These are phyloP conservation scores for Apiospora arundinis DNA, from an alignment of 2,329 filamentous ascomycete species.

Conservation along the genomic window DNA sequence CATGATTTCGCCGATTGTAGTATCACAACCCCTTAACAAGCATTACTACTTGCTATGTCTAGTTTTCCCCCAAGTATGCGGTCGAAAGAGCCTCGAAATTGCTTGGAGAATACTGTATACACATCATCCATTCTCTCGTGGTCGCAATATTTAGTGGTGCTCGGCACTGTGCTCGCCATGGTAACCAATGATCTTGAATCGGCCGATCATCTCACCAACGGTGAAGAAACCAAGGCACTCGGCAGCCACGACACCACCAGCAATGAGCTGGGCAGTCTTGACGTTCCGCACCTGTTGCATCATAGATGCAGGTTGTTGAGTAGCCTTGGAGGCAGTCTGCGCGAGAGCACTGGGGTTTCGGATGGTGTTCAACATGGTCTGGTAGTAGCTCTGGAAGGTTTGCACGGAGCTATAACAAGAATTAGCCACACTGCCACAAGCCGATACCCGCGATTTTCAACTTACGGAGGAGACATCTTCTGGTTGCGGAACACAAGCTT, in stretches of 20 bases:
- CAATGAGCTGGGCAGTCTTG: slow-evolving; percentile 71
- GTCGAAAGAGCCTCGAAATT: not conserved
- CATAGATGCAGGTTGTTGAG: slow-evolving; percentile 48
- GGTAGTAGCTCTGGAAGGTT: slow-evolving; percentile 87
- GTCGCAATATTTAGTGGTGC: slow-evolving; percentile 58
- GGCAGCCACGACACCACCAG: slow-evolving; percentile 79
- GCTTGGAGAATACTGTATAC: slow-evolving; percentile 3
- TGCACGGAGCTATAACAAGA: slow-evolving; percentile 65
- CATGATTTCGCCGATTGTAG: not conserved
- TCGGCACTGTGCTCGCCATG: slow-evolving; percentile 68
- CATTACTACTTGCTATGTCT: slow-evolving; percentile 19
- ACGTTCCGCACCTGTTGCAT: slow-evolving; percentile 67
- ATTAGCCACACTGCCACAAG: not conserved
- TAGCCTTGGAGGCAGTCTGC: slow-evolving; percentile 52
- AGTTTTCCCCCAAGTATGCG: slow-evolving; percentile 12
- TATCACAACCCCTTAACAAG: slow-evolving; percentile 18
- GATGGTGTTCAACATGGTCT: slow-evolving; percentile 73
- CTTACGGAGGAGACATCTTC: slow-evolving; percentile 96
- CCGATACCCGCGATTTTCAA: slow-evolving; percentile 31
- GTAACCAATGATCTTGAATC: slow-evolving; percentile 96
- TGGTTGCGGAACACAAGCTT: slow-evolving; percentile 88
- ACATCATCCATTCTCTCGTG: not conserved
- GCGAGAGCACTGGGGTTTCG: slow-evolving; percentile 70
- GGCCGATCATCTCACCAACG: slow-evolving; percentile 93
- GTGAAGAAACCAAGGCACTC: slow-evolving; percentile 98